phyloP scores from a whole-genome alignment of 352 stramenopile species.

The Phytophthora boehmeriae region DNA sequence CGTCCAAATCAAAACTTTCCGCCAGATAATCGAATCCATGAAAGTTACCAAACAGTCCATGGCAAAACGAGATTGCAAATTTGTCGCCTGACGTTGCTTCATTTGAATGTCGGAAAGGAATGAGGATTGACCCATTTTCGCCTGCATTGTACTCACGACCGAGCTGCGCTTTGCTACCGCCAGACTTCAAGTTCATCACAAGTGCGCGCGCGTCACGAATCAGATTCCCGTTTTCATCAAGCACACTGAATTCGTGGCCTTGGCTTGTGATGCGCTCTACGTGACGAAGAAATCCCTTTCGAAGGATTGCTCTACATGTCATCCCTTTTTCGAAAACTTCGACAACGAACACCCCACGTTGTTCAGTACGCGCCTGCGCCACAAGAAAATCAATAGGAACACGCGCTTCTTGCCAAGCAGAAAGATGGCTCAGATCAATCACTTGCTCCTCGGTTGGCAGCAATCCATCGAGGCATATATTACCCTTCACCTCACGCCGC shows the following conservation, averaged over 20 bases:
- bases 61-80: constrained; percentile 49
- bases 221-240: constrained; percentile 52
- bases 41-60: constrained; percentile 49
- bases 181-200: constrained; percentile 49
- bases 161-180: constrained; percentile 39
- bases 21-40: constrained; percentile 45
- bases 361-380: constrained; percentile 4
- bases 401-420: constrained; percentile 46
- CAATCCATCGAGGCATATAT: constrained; percentile 63
- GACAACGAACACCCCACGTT: constrained; percentile 64
- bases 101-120: constrained; percentile 52
- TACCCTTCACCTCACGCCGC: constrained; percentile 48
- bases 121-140: constrained; percentile 33
- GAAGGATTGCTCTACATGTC: constrained; percentile 60
- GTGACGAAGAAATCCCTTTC: constrained; percentile 60
- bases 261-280: constrained; percentile 46
- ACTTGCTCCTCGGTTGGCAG: constrained; percentile 60
- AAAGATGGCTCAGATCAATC: constrained; percentile 54
- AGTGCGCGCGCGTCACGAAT: constrained; percentile 38
- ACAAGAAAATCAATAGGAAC: constrained; percentile 39
- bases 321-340: constrained; percentile 64
- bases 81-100: constrained; percentile 28
- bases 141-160: constrained; percentile 37
- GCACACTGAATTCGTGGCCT: constrained; percentile 56
- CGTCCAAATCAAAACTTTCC: constrained; percentile 34